Base-by-base conservation (phyloP, 306 rosid genomes). In the Datisca glomerata region DNA sequence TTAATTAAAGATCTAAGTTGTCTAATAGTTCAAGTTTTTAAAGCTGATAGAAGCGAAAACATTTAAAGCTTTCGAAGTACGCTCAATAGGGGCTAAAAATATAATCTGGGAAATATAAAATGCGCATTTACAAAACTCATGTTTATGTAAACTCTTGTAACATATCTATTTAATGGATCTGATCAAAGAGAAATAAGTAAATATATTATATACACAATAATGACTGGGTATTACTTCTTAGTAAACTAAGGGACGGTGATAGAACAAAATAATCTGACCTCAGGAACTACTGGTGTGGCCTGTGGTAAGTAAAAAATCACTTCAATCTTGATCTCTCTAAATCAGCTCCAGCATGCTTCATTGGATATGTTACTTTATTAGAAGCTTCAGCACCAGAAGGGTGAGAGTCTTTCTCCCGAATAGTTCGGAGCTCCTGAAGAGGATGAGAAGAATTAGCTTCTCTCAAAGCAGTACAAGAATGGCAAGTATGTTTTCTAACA, bases 361-460 rank as follows among this genome's bases (percentile, higher is more conserved):
- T 42, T 43, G 43, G 59, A 52, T 70, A 56, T 29, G 59, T 55
- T 34, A 53, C 60, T 59, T 39, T 78, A 16, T 38, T 31, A 20
- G 68, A 61, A 55, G 55, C 49, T 24, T 54, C 70, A 48, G 54
- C 74, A 31, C 16, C 45, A 42, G 76, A 48, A 24, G 73, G 49
- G 24, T 9, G 41, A 42, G 16, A 24, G 22, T 73, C 76, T 73
- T 60, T 76, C 31, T 83, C 94, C 39, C 73, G 65, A 12, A 65
- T 55, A 9, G 94, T 40, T 47, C 94, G 73, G 15, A 57, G 71
- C 66, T 87, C 94, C 97, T 83, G 59, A 41, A 9, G 18, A 56
- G 22, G 20, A 34, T 18, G 48, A 55, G 17, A 36, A 21, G 31
- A 10, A 11, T 18, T 39, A 24, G 15, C 27, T 31, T 21, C 21